Evolutionary conservation across 306 rosid genomes (phyloP).

Genomic region (Malus sylvestris): DNA sequence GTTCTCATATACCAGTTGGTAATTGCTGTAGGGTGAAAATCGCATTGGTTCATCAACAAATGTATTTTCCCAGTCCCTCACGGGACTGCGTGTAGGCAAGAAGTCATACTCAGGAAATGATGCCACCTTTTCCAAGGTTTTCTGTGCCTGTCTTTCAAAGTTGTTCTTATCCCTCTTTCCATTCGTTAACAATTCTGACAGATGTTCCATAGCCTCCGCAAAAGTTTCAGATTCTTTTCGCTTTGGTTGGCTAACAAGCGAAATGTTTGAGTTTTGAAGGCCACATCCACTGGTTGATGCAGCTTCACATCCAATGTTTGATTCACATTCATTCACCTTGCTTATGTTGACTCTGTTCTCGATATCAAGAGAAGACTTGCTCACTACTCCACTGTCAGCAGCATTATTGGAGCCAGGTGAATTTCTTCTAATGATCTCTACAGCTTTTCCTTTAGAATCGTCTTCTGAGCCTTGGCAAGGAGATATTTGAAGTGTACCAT

Average conservation of each 20-base stretch:
- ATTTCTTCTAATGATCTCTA: slow-evolving; percentile 24
- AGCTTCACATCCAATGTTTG: slow-evolving; percentile 25
- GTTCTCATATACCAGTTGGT: slow-evolving; percentile 22
- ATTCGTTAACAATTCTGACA: slow-evolving; percentile 17
- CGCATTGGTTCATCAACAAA: slow-evolving; percentile 12
- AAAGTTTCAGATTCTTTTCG: slow-evolving; percentile 21
- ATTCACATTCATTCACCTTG: slow-evolving; percentile 28
- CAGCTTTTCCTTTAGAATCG: slow-evolving; percentile 20
- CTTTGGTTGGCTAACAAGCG: slow-evolving; percentile 12
- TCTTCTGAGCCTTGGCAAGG: slow-evolving; percentile 24
- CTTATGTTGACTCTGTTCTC: slow-evolving; percentile 16
- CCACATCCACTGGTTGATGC: slow-evolving; percentile 34
- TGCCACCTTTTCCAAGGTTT: slow-evolving; percentile 22
- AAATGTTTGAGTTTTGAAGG: slow-evolving; percentile 8
- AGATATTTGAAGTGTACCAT: slow-evolving; percentile 14
- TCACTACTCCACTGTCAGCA: slow-evolving; percentile 10
- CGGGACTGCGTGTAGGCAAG: slow-evolving; percentile 19
- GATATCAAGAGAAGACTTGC: slow-evolving; percentile 21
- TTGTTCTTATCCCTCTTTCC: slow-evolving; percentile 21
- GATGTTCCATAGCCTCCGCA: slow-evolving; percentile 18
- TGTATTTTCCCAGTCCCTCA: slow-evolving; percentile 2
- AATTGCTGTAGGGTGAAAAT: slow-evolving; percentile 17
- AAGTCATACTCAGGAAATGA: slow-evolving; percentile 33
- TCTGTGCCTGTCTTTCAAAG: slow-evolving; percentile 15
- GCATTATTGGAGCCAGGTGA: neutral